Evolutionary conservation across 306 rosid species (phyloP), one percentile per base, ranked within the genome.

Genomic region (Vigna radiata): DNA sequence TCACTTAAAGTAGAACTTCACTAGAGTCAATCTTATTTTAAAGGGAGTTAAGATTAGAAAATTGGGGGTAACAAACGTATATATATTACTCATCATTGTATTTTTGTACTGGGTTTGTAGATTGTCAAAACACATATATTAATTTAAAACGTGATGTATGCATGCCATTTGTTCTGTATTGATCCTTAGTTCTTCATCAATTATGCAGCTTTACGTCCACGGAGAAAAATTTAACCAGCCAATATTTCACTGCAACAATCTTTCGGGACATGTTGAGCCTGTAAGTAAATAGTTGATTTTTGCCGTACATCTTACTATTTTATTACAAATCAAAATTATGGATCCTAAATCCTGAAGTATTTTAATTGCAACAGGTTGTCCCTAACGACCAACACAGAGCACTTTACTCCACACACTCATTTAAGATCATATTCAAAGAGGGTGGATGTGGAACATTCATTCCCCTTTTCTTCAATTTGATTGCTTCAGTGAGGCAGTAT

Each of bases 401-500:
- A 52, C 92, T 96, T 59, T 91, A 88, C 77, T 92, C 98, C 37
- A 91, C 92, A 11, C 91, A 96, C 84, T 81, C 93, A 13, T 91
- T 96, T 61, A 96, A 92, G 91, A 91, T 92, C 77, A 53, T 96
- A 83, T 96, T 96, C 89, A 96, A 96, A 83, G 99, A 96, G 70
- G 99, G 99, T 9, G 99, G 98, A 14, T 96, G 97, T 72, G 99
- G 98, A 60, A 96, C 99, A 41, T 96, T 91, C 68, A 79, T 96
- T 79, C 98, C 99, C n/a, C 91, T 96, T 11, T 93, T 96, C 90
- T 91, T 92, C 80, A 96, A 89, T 83, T 87, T 96, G 89, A 85
- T 96, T 72, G 82, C 90, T 71, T 86, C 98, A 19, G 98, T 96
- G 63, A 91, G 98, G 80, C 97, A 79, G 25, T 88, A 88, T 58